Evolutionary conservation across 2,329 filamentous ascomycete genomes (phyloP), one percentile per base, ranked within the genome.

Genomic region (Huntiella abstrusa): DNA sequence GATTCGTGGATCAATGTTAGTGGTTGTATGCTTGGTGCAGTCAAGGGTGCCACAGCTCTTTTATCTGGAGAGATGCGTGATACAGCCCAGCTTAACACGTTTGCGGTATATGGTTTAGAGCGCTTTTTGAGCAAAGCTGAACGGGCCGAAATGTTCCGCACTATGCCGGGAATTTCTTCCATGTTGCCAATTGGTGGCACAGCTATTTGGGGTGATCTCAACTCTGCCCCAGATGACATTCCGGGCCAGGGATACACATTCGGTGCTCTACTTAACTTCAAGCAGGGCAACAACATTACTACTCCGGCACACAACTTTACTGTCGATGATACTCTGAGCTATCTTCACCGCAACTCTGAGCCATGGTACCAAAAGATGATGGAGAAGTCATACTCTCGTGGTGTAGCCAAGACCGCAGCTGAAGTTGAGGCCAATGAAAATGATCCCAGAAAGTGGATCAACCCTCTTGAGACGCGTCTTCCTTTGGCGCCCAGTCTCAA

Each of bases 1-100:
- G 91, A 92, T 53, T 82, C 84, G 2, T 98, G 92, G 87, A 92
- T 98, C 66, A 98, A 98, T 59, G 86, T 98, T 55, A 91, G 83
- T 53, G 91, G 91, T 4, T 98, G 88, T 62, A 95, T 98, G 88
- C 77, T 98, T 4, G 91, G 91, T 11, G 86, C 91, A 2, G 69
- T 86, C 49, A 98, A 98, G 64, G 88, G 83, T 49, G 65, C 96
- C 33, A 83, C 91, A 0, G 88, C 91, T 0, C 74, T 96, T 0
- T 68, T 98, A 1, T 95, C 87, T 0, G 91, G 91, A 28, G 91
- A 98, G 62, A 98, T 98, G 91, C 85, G 88, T 53, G 91, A 98
- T 57, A 98, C 91, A 0, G 91, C 88, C 1, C 91, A 96, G 60
- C 73, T 98, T 16, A 96, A 96, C 55, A 76, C 88, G 2, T 93